These are phyloP conservation scores for Solanum dulcamara DNA, from an alignment of 257 asterid species.

Conservation along the genomic window DNA sequence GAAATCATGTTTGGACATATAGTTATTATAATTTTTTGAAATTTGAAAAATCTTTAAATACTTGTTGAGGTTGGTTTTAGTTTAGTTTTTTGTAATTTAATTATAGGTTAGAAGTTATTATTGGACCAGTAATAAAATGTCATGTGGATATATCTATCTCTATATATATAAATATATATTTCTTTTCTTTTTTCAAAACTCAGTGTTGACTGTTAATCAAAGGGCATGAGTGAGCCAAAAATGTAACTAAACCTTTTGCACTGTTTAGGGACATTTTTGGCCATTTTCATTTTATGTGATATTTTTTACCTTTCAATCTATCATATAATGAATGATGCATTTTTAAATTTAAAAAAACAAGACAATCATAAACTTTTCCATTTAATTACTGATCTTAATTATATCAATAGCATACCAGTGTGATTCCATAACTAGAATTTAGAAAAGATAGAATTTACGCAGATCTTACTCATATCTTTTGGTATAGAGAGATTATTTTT, in stretches of 20 bases:
- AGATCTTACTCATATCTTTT: not conserved
- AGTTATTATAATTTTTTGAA: not conserved
- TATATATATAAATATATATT: not conserved
- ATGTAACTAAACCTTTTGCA: not conserved
- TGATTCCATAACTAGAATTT: fast-evolving
- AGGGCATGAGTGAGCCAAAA: not conserved
- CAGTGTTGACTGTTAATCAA: not conserved
- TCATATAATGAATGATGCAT: not conserved
- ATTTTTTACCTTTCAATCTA: not conserved
- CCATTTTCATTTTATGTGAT: not conserved
- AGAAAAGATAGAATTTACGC: not conserved
- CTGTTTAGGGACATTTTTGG: fast-evolving
- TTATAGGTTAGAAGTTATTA: too few relatives aligned
- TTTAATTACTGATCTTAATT: not conserved
- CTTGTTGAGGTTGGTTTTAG: not conserved
- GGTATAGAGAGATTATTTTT: not conserved
- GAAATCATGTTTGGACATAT: not conserved
- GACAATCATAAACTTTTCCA: not conserved
- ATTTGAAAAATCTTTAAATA: too few relatives aligned
- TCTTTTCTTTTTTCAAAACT: not conserved
- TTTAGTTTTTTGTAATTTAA: too few relatives aligned
- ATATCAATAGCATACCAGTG: not conserved
- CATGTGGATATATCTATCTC: too few relatives aligned
- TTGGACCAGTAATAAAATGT: not conserved
- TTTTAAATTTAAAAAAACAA: not conserved